Evolutionary conservation across 2,329 filamentous ascomycete genomes (phyloP).

Genomic region (Sporothrix luriei): DNA sequence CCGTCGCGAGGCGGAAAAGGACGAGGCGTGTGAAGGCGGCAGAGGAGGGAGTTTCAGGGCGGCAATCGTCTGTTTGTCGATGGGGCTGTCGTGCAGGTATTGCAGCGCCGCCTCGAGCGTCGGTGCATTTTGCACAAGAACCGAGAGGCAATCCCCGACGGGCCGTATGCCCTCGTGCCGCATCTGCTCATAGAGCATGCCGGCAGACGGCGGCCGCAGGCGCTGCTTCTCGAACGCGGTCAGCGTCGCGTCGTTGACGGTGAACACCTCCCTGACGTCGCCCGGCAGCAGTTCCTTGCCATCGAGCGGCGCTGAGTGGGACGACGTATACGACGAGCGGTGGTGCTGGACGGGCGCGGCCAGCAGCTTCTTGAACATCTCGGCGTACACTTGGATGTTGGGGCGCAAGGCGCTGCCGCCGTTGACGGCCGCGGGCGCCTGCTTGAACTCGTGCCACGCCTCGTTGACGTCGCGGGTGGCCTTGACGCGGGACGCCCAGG

Average conservation of each 20-base stretch:
- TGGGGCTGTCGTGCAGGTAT: constrained; percentile 54
- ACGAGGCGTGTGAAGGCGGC: constrained; percentile 38
- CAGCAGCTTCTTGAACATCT: constrained; percentile 63
- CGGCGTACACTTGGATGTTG: constrained; percentile 54
- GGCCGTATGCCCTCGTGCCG: constrained; percentile 52
- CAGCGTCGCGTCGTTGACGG: constrained; percentile 59
- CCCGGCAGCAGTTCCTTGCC: constrained; percentile 53
- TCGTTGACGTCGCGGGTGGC: constrained; percentile 64
- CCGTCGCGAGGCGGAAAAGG: constrained; percentile 1
- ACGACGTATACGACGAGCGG: not conserved
- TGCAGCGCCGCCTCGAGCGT: constrained; percentile 51
- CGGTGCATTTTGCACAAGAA: constrained; percentile 58
- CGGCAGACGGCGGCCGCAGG: constrained; percentile 61
- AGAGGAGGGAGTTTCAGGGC: constrained; percentile 34
- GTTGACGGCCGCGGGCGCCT: constrained; percentile 41
- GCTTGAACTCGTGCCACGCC: constrained; percentile 58
- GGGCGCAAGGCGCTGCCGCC: constrained; percentile 43
- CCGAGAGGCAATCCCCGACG: constrained; percentile 53
- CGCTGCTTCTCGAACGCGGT: constrained; percentile 67
- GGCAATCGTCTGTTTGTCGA: constrained; percentile 36
- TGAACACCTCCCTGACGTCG: constrained; percentile 59
- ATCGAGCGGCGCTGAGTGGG: constrained; percentile 3
- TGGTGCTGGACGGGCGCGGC: constrained; percentile 41
- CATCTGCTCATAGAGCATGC: constrained; percentile 64
- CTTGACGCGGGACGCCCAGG: constrained; percentile 60